These are phyloP conservation scores for Candida loeiensis DNA, from an alignment of 805 yeast genomes.

Conservation along the genomic window DNA sequence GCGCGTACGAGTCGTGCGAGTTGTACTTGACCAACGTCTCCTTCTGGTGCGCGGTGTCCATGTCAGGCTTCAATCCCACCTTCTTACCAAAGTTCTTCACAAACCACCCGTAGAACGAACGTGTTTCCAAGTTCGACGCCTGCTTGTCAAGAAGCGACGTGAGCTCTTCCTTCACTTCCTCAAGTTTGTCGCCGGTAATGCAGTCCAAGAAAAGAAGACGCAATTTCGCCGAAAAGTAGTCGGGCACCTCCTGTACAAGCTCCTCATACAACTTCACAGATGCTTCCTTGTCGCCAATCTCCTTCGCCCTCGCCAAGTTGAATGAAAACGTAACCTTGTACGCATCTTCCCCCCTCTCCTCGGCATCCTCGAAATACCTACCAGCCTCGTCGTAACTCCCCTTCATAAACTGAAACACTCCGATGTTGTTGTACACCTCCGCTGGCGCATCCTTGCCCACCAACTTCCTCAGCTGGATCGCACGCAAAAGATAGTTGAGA, in stretches of 20 bases:
- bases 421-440: constrained; percentile 76
- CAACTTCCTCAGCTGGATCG: constrained; percentile 49
- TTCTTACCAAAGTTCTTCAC: constrained; percentile 57
- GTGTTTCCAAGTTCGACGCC: constrained; percentile 68
- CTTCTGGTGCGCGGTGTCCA: constrained; percentile 78
- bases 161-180: constrained; percentile 51
- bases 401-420: constrained; percentile 71
- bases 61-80: constrained; percentile 44
- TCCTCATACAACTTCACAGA: constrained; percentile 48
- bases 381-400: constrained; percentile 58
- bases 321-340: constrained; percentile 38
- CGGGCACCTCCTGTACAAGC: constrained; percentile 59
- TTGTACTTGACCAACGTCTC: constrained; percentile 78
- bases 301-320: constrained; percentile 76
- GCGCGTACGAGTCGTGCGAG: constrained; percentile 86
- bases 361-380: constrained; percentile 50
- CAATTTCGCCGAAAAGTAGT: constrained; percentile 70
- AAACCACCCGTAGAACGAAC: constrained; percentile 93
- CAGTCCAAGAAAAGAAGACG: constrained; percentile 64
- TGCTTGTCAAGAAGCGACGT: constrained; percentile 50
- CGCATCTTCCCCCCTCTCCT: constrained; percentile 31
- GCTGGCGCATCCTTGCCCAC: constrained; percentile 47
- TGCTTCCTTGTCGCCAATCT: constrained; percentile 38
- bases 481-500: constrained; percentile 56
- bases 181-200: constrained; percentile 40